Percentiles rank a stretch among this genome's conserved stretches.
Evolutionary conservation across 768 basidiomycete species (phyloP).

Genomic region (Phlebiopsis flavidoalba): DNA sequence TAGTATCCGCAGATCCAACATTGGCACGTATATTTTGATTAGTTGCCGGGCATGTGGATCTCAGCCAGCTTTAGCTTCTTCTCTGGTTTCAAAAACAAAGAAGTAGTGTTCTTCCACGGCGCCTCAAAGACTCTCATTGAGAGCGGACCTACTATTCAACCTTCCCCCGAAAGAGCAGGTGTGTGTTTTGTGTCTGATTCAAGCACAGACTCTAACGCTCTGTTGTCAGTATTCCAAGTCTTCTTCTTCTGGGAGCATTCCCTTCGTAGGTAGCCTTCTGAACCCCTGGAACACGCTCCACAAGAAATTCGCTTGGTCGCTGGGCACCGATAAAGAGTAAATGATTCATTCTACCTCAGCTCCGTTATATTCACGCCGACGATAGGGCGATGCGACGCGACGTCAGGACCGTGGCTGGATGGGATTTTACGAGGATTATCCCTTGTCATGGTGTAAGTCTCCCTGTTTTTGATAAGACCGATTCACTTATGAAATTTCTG

Average conservation of each 20-base stretch:
- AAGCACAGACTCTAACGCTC: neutral
- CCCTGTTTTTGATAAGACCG: constrained; percentile 9
- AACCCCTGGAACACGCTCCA: constrained; percentile 22
- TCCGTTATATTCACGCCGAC: neutral
- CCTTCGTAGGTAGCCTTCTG: constrained; percentile 15
- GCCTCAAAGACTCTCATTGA: constrained; percentile 68
- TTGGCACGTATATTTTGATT: constrained; percentile 16
- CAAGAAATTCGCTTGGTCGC: constrained; percentile 22
- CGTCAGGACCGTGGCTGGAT: constrained; percentile 56
- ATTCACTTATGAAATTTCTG: neutral
- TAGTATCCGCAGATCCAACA: constrained; percentile 21
- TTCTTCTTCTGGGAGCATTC: constrained; percentile 21
- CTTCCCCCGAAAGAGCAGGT: constrained; percentile 76
- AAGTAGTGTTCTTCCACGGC: constrained; percentile 77
- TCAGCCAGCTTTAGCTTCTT: constrained; percentile 47
- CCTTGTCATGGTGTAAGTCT: constrained; percentile 60
- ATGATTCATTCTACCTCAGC: neutral
- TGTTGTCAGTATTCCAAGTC: constrained; percentile 33
- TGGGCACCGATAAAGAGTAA: constrained; percentile 23
- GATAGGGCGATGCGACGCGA: constrained; percentile 54
- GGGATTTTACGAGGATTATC: constrained; percentile 74
- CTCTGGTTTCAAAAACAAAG: constrained; percentile 67
- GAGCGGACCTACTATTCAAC: constrained; percentile 83
- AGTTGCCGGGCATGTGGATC: neutral
- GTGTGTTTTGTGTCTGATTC: neutral